Evolutionary conservation across 345 rosid species (phyloP).

Genomic region (Arabis alpina): DNA sequence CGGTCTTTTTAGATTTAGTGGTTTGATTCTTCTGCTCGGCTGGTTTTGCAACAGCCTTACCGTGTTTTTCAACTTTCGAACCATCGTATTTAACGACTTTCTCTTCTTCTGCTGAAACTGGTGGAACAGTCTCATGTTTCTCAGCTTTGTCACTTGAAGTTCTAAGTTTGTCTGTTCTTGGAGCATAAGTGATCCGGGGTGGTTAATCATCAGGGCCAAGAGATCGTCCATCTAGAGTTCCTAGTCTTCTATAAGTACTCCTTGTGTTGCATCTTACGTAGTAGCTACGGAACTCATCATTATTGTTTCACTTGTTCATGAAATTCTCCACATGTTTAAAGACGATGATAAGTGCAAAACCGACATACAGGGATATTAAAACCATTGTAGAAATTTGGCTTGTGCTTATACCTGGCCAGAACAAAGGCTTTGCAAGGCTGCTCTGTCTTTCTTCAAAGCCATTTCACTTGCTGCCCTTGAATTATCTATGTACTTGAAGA

Average conservation of each 20-base stretch:
- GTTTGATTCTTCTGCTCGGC: slow-evolving; percentile 52
- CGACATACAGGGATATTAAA: slow-evolving; percentile 16
- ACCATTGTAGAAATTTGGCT: slow-evolving; percentile 18
- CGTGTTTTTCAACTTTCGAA: slow-evolving; percentile 41
- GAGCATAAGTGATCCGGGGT: slow-evolving; percentile 49
- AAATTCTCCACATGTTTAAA: slow-evolving; percentile 65
- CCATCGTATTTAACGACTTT: slow-evolving; percentile 42
- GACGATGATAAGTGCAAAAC: slow-evolving; percentile 31
- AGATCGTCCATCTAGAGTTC: slow-evolving; percentile 81
- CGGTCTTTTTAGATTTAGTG: slow-evolving; percentile 46
- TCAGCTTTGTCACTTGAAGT: slow-evolving; percentile 42
- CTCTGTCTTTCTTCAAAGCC: slow-evolving; percentile 58
- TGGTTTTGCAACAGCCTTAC: slow-evolving; percentile 40
- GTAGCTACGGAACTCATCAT: slow-evolving; percentile 67
- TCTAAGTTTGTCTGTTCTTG: slow-evolving; percentile 46
- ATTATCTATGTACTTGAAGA: slow-evolving; percentile 68
- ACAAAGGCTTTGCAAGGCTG: slow-evolving; percentile 62
- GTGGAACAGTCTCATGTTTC: slow-evolving; percentile 39
- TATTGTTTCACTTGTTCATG: slow-evolving; percentile 67
- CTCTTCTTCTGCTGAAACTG: slow-evolving; percentile 44
- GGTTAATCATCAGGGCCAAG: slow-evolving; percentile 82
- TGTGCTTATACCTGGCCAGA: slow-evolving; percentile 60
- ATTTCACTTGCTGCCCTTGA: slow-evolving; percentile 58
- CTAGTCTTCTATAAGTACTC: slow-evolving; percentile 71
- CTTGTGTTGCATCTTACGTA: slow-evolving; percentile 63